Evolutionary conservation across 2,329 filamentous ascomycete genomes (phyloP), one percentile per base, ranked within the genome.

Genomic region (Xylaria sp.): DNA sequence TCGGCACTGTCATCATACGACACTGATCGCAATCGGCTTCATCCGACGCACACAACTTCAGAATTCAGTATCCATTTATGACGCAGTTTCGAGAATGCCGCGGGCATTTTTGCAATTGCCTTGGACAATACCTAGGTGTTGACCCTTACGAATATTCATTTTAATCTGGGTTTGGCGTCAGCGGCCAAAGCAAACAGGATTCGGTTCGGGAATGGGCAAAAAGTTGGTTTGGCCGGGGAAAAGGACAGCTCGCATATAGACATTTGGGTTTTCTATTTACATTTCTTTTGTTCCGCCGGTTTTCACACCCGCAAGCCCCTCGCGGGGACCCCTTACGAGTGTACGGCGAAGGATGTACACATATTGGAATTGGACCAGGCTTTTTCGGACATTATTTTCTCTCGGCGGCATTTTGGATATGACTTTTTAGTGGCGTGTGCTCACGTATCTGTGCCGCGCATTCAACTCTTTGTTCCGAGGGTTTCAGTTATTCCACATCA

Each of bases 201-300:
- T 71, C 67, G 66, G 72, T 66, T 57, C 41, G 57, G 73, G 72
- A 67, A 69, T 70, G 74, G 76, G 59, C 52, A 73, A 77, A 76
- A 78, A 75, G 71, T 67, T 66, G 75, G 61, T 69, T 71, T 43
- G 76, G 74, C 67, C 72, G 63, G 74, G 76, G 71, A 78, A 78
- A 78, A 76, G 71, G 74, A 72, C 43, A 56, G 57, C 57, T 72
- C 73, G 76, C 77, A 78, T 79, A 79, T 79, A 79, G 77, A 79
- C 74, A 75, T 69, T 73, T 50, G 71, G 72, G 62, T 70, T 73
- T 63, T 52, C 39, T 63, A 32, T 69, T 68, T 3, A 66, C 59
- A 65, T 71, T 78, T 77, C 68, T 70, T 72, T 72, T 75, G 69
- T 70, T 70, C 69, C 43, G 68, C 69, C 67, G 69, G 71, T 67